Evolutionary conservation across 1,139 yeast genomes (phyloP).

Genomic region (Saccharomycopsis hybrid): DNA sequence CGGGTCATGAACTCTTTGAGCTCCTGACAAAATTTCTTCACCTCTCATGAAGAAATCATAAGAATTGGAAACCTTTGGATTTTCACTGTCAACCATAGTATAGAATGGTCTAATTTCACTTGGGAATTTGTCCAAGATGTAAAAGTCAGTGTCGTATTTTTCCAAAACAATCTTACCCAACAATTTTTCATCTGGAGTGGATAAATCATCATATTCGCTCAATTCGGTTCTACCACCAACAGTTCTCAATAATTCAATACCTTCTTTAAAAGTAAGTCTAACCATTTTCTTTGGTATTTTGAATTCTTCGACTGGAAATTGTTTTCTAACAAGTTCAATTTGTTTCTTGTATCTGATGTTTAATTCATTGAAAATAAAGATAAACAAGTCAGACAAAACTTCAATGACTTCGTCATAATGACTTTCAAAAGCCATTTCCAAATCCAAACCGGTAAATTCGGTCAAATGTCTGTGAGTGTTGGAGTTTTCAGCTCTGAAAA

Average conservation of each 20-base stretch:
- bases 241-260: conserved; percentile 74
- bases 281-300: conserved; percentile 91
- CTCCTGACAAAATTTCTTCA: conserved; percentile 97
- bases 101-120: conserved; percentile 94
- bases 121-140: conserved; percentile 97
- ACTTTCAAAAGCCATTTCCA: conserved; percentile 97
- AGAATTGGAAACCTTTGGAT: conserved; percentile 87
- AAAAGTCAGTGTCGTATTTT: conserved; percentile 93
- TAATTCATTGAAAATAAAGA: conserved; percentile 80
- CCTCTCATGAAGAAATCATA: conserved; percentile 99
- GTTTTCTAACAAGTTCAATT: conserved; percentile 84
- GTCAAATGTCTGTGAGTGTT: conserved; percentile 99
- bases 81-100: conserved; percentile 96
- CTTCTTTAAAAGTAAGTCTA: conserved; percentile 83
- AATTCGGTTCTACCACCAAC: conserved; percentile 76
- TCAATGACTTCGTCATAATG: conserved; percentile 95
- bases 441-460: conserved; percentile 93
- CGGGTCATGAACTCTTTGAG: conserved; percentile 97
- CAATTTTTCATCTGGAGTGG: conserved; percentile 90
- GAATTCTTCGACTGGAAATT: conserved; percentile 97
- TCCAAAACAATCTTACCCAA: conserved; percentile 90
- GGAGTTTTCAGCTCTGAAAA: conserved; percentile 97
- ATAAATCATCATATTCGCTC: conserved; percentile 81
- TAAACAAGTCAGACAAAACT: conserved; percentile 74
- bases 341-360: conserved; percentile 74